These are phyloP conservation scores for Leptosphaerulina australis DNA, from an alignment of 2,329 filamentous ascomycete species.

Conservation along the genomic window DNA sequence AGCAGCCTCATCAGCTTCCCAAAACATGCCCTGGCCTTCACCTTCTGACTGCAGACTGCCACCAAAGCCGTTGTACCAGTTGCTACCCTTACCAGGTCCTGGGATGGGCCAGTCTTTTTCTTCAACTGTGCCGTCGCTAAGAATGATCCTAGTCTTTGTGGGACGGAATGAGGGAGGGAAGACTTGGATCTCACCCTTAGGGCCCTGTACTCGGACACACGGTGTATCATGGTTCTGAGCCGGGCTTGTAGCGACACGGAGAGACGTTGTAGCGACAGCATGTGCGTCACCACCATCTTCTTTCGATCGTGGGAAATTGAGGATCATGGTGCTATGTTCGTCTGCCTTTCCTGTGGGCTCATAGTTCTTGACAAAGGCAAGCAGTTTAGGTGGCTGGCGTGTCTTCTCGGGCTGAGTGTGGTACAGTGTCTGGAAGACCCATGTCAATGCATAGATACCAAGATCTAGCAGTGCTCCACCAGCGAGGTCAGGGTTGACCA, in stretches of 20 bases:
- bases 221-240: constrained; percentile 64
- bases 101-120: constrained; percentile 55
- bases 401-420: constrained; percentile 69
- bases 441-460: constrained; percentile 86
- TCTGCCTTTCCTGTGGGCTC: constrained; percentile 76
- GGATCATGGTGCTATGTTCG: constrained; percentile 76
- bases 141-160: constrained; percentile 67
- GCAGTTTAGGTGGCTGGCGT: constrained; percentile 71
- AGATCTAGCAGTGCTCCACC: constrained; percentile 84
- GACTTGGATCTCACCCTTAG: constrained; percentile 82
- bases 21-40: constrained; percentile 83
- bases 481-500: constrained; percentile 82
- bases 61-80: constrained; percentile 57
- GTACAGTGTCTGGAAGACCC: constrained; percentile 89
- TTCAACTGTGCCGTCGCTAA: constrained; percentile 55
- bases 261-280: constrained; percentile 66
- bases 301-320: constrained; percentile 70
- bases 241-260: constrained; percentile 59
- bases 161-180: constrained; percentile 74
- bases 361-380: constrained; percentile 71
- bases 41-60: constrained; percentile 56
- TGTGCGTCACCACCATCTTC: constrained; percentile 63
- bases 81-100: constrained; percentile 55
- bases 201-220: constrained; percentile 79
- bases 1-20: constrained; percentile 82